A percentile compares a stretch with the other conserved stretches of the same genome.
Conservation (phyloP, 2,329 filamentous ascomycete species). For the Ophiocordyceps camponoti-rufipedis region DNA sequence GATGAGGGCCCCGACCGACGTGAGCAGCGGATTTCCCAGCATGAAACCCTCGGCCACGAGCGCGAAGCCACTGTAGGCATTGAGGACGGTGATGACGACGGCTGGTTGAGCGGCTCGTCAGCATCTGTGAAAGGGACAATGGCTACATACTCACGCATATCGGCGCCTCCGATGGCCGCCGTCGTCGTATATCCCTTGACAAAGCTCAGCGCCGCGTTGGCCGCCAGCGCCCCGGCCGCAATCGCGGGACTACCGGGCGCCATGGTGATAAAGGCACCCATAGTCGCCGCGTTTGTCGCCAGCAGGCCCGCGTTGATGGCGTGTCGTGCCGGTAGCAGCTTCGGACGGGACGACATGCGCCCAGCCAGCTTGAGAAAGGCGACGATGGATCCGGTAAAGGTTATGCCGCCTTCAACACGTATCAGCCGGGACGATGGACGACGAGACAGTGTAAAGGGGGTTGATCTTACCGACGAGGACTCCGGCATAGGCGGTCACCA, state of each 20-base stretch:
- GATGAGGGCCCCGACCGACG: conserved; percentile 71
- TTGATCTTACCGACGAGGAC: conserved; percentile 49
- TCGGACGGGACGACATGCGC: conserved; percentile 61
- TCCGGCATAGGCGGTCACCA: conserved; percentile 73
- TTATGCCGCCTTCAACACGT: conserved; percentile 42
- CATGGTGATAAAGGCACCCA: conserved; percentile 69
- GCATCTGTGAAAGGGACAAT: background rate
- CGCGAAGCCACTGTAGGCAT: conserved; percentile 81
- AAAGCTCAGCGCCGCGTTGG: conserved; percentile 64
- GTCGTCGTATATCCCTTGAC: conserved; percentile 79
- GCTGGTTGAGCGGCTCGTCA: conserved; percentile 16
- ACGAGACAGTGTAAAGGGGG: background rate
- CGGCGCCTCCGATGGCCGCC: conserved; percentile 75
- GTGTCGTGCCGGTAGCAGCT: conserved; percentile 56
- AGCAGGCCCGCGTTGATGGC: conserved; percentile 57
- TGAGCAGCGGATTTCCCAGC: conserved; percentile 73
- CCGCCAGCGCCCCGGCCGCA: conserved; percentile 59
- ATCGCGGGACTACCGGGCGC: conserved; percentile 63
- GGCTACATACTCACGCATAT: conserved; percentile 46
- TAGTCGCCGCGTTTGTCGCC: conserved; percentile 60
- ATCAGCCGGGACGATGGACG: background rate
- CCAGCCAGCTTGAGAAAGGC: conserved; percentile 78
- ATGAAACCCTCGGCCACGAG: conserved; percentile 84
- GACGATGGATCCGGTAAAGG: conserved; percentile 79
- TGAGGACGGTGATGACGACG: conserved; percentile 77